Base-by-base conservation (phyloP, 345 rosid species). In the Hypericum androsaemum region DNA sequence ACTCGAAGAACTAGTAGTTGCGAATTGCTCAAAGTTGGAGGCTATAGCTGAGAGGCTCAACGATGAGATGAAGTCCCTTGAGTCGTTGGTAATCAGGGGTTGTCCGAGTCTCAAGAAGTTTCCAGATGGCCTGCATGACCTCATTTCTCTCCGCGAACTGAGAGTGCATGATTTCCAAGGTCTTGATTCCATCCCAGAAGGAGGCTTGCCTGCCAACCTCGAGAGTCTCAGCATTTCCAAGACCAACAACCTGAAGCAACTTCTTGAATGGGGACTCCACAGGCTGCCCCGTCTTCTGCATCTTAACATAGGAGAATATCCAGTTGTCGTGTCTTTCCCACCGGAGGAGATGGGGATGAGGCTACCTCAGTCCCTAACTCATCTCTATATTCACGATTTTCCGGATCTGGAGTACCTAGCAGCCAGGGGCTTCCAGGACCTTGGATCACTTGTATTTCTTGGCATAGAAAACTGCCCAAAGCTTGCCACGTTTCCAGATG, bases 231-330 rank as follows among this genome's bases (percentile, higher is more conserved):
- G 0, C 5, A 39, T 64, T 5, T 0, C 0, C 0, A 10, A 52
- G 10, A 10, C 16, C 3, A 32, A 39, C 3, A 43, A 37, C 9
- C 46, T 37, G 12, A 44, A 51, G 53, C 8, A 9, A 37, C 41
- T 69, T 12, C 39, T 60, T 1, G 39, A 39, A 5, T 64, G 74
- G 74, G 73, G 73, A n/a, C 55, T 69, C 52, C 12, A 59, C 44
- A 59, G 43, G 37, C 59, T 69, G 14, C 35, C 38, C 9, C 45
- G 52, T 43, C 65, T 69, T 10, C 5, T 5, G n/a, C 0, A 6
- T 3, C 61, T 63, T 8, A 3, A 13, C 3, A 59, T 69, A 7
- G 56, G 52, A 8, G 46, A 61, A 36, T 55, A 46, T 38, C 28
- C 10, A 5, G 54, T 62, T 32, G 38, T 52, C 36, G 8, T 40